Percentiles rank a stretch among this genome's conserved stretches.
These are phyloP conservation scores for Globisporangium perplexum DNA, from an alignment of 352 stramenopile genomes.

Conservation along the genomic window DNA sequence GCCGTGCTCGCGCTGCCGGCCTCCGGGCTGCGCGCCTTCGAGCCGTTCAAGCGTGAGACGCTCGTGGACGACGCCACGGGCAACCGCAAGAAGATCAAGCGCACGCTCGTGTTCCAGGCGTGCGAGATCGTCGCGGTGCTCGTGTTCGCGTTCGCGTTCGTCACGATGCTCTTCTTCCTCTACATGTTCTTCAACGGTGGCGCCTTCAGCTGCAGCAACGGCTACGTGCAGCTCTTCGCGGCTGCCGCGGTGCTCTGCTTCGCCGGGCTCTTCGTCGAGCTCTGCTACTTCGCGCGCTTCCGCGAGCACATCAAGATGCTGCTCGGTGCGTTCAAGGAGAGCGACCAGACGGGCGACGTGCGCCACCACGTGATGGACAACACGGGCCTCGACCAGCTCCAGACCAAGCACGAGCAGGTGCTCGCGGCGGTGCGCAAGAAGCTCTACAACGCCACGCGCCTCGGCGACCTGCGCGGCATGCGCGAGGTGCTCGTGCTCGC, in stretches of 20 bases:
- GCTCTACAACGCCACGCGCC: constrained; percentile 65
- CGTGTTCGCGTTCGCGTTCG: constrained; percentile 42
- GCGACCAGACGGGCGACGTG: constrained; percentile 68
- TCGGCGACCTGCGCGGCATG: constrained; percentile 62
- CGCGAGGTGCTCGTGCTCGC: constrained; percentile 54
- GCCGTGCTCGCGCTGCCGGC: constrained; percentile 55
- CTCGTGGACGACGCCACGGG: constrained; percentile 25
- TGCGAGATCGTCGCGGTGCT: constrained; percentile 59
- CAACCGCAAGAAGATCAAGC: constrained; percentile 69
- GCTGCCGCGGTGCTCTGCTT: constrained; percentile 51
- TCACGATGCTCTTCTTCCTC: constrained; percentile 65
- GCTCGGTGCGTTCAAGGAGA: constrained; percentile 73
- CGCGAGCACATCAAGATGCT: constrained; percentile 84
- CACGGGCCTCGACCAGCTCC: constrained; percentile 40
- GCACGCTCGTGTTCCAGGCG: constrained; percentile 60
- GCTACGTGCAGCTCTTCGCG: constrained; percentile 50
- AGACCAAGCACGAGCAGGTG: constrained; percentile 49
- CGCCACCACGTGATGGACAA: constrained; percentile 61
- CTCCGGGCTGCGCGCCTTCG: constrained; percentile 51
- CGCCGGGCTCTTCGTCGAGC: constrained; percentile 49
- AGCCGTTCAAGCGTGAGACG: constrained; percentile 66
- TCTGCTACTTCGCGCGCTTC: constrained; percentile 69
- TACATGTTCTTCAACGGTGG: constrained; percentile 83
- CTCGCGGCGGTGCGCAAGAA: constrained; percentile 55
- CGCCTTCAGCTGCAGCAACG: constrained; percentile 46